Evolutionary conservation across 805 yeast species (phyloP).

Genomic region (Ogataea pignaliae): DNA sequence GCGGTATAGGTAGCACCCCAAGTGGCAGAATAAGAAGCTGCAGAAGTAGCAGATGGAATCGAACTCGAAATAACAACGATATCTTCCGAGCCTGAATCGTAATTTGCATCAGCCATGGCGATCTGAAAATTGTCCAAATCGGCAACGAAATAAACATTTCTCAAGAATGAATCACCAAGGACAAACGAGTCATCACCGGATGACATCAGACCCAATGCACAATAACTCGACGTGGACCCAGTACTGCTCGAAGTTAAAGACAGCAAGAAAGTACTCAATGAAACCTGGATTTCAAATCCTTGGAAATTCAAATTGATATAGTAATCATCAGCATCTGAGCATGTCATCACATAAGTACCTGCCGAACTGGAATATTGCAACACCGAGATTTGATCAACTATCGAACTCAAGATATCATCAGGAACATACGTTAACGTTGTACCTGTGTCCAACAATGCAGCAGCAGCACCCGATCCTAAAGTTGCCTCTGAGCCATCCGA

Average conservation of each 20-base stretch:
- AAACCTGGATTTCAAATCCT: slow-evolving; percentile 51
- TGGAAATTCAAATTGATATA: slow-evolving; percentile 48
- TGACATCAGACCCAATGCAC: slow-evolving; percentile 41
- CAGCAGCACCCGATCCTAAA: slow-evolving; percentile 26
- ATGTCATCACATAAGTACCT: slow-evolving; percentile 45
- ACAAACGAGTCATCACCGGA: slow-evolving; percentile 33
- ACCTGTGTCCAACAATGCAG: slow-evolving; percentile 55
- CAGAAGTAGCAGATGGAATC: slow-evolving; percentile 51
- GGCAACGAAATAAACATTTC: slow-evolving; percentile 49
- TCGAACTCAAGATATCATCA: slow-evolving; percentile 18
- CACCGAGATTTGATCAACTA: slow-evolving; percentile 27
- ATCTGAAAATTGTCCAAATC: slow-evolving; percentile 44
- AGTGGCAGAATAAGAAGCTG: slow-evolving; percentile 42
- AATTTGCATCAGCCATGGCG: slow-evolving; percentile 44
- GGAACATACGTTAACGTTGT: slow-evolving; percentile 50
- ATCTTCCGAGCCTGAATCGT: slow-evolving; percentile 29
- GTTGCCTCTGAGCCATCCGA: slow-evolving; percentile 12
- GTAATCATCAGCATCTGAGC: slow-evolving; percentile 30
- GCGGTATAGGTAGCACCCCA: slow-evolving; percentile 23
- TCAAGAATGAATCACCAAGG: slow-evolving; percentile 52
- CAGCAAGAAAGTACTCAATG: slow-evolving; percentile 32
- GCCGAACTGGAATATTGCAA: slow-evolving; percentile 37
- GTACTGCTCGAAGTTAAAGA: slow-evolving; percentile 9
- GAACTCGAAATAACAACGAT: slow-evolving; percentile 41
- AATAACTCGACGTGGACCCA: slow-evolving; percentile 27